These are phyloP conservation scores for Pisolithus thermaeus DNA, from an alignment of 1,284 basidiomycete genomes.

Conservation along the genomic window DNA sequence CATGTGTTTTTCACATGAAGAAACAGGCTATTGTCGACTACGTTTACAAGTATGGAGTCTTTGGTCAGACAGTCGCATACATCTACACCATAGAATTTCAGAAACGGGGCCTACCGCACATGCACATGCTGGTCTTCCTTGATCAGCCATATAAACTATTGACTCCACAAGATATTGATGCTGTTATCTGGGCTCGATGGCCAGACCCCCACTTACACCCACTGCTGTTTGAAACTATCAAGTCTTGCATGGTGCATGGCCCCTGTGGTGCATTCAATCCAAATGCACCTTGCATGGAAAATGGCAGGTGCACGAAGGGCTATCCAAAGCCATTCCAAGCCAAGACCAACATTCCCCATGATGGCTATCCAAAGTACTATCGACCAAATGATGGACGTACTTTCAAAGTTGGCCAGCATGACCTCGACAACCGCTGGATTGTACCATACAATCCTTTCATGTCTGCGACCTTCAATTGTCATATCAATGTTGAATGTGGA, in stretches of 20 bases:
- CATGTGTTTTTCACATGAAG: slow-evolving; percentile 40
- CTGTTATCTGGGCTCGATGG: slow-evolving; percentile 34
- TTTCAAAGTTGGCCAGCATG: slow-evolving; percentile 17
- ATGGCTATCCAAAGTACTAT: slow-evolving; percentile 35
- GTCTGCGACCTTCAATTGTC: slow-evolving; percentile 31
- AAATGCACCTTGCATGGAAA: slow-evolving; percentile 32
- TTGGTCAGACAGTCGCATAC: not conserved
- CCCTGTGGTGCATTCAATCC: slow-evolving; percentile 14
- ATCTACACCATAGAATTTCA: slow-evolving; percentile 35
- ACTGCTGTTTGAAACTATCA: slow-evolving; percentile 26
- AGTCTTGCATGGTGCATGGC: slow-evolving; percentile 39
- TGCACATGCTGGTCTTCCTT: slow-evolving; percentile 41
- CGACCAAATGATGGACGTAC: slow-evolving; percentile 29
- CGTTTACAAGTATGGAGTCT: slow-evolving; percentile 9
- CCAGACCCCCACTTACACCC: slow-evolving; percentile 37
- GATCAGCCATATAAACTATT: slow-evolving; percentile 24
- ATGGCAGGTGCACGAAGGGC: slow-evolving; percentile 35
- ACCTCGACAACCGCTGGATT: slow-evolving; percentile 30
- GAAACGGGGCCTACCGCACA: slow-evolving; percentile 43
- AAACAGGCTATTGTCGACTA: slow-evolving; percentile 30
- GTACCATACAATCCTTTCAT: slow-evolving; percentile 36
- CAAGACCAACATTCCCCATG: slow-evolving; percentile 28
- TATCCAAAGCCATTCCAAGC: slow-evolving; percentile 35
- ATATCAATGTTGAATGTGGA: slow-evolving; percentile 41
- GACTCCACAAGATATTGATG: slow-evolving; percentile 33